These are phyloP conservation scores for Psilocybe sp. DNA, from an alignment of 768 basidiomycete species.

Conservation along the genomic window DNA sequence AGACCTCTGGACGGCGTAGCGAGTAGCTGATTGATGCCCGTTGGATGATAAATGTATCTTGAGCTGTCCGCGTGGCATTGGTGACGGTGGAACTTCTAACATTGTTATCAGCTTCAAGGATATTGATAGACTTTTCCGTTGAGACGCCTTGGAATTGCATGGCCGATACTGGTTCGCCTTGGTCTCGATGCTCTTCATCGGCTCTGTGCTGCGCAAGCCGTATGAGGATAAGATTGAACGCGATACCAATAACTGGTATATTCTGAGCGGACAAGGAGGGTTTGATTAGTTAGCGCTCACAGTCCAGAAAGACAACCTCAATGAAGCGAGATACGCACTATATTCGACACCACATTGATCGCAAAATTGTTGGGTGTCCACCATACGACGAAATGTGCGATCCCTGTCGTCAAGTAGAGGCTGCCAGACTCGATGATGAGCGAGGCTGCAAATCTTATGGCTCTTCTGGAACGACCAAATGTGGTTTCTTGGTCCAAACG, in stretches of 20 bases:
- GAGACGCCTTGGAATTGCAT: no score
- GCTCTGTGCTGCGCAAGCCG: conserved; percentile 3
- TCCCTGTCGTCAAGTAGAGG: conserved; percentile 11
- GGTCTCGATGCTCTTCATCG: background rate
- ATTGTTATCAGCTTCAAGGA: no score
- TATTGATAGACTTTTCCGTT: no score
- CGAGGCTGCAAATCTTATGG: conserved; percentile 1
- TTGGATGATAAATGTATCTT: no score
- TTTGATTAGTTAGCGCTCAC: background rate
- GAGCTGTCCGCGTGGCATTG: no score
- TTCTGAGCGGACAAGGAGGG: conserved; percentile 5
- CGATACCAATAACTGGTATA: conserved; percentile 14
- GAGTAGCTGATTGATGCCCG: no score
- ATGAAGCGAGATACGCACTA: conserved; percentile 8
- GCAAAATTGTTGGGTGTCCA: conserved; percentile 7
- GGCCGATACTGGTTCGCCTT: no score
- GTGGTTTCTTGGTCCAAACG: background rate
- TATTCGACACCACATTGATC: conserved; percentile 11
- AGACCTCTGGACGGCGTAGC: no score
- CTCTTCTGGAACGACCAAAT: background rate
- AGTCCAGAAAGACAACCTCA: background rate
- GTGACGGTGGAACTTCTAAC: no score
- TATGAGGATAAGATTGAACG: conserved; percentile 21
- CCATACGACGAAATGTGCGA: conserved; percentile 10
- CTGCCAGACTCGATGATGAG: conserved; percentile 17